Percentiles rank a stretch among this genome's conserved stretches.
Conservation (phyloP, 129 eudicot genomes). For the Gnaphalium uliginosum region DNA sequence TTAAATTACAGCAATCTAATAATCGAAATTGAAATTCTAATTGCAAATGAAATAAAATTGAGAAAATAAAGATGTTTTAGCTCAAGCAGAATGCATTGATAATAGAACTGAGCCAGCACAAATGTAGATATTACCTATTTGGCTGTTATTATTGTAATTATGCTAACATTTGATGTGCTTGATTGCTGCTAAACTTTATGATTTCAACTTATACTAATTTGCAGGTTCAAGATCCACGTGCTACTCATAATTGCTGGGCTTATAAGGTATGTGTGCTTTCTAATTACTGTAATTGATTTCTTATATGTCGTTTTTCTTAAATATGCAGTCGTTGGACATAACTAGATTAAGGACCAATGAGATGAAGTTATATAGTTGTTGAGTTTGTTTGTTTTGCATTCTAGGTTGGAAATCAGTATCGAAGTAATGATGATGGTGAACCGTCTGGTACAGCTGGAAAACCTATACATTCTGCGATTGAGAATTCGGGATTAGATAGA, state of each 20-base stretch:
- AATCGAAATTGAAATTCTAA: neutral
- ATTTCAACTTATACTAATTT: conserved; percentile 26
- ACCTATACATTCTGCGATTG: conserved; percentile 88
- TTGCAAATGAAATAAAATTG: neutral
- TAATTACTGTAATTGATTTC: neutral
- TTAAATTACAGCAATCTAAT: neutral
- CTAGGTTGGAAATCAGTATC: conserved; percentile 84
- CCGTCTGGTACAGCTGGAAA: conserved; percentile 99
- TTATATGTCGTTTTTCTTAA: neutral
- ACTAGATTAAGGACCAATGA: neutral
- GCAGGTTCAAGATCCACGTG: conserved; percentile 76
- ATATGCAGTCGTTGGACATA: neutral
- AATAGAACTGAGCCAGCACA: neutral
- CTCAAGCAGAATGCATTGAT: neutral
- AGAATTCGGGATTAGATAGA: conserved; percentile 82
- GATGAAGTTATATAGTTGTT: neutral
- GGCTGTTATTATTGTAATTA: neutral
- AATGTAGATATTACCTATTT: neutral
- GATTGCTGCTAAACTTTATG: conserved; percentile 15
- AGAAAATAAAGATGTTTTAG: neutral
- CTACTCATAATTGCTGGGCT: conserved; percentile 97
- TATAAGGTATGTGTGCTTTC: conserved; percentile 58
- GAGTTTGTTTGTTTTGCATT: conserved; percentile 5
- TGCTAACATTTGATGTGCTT: conserved; percentile 14
- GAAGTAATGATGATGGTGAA: conserved; percentile 96